Evolutionary conservation across 2,329 filamentous ascomycete species (phyloP), one percentile per base, ranked within the genome.

Genomic region (Colletotrichum agaves): DNA sequence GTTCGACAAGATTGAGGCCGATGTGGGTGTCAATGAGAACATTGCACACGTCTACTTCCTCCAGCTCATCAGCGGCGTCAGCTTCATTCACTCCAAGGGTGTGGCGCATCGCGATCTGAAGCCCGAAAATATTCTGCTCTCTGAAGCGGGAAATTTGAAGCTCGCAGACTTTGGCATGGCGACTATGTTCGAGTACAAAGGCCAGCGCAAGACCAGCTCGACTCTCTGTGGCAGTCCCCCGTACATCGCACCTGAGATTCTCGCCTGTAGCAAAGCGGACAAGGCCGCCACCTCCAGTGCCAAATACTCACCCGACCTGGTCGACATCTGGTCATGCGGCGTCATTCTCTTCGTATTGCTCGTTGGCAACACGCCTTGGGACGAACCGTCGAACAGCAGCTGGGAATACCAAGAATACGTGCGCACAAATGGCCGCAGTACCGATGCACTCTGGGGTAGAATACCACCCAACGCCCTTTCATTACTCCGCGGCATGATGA

Each of bases 1-100:
- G 7, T 99, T 99, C 78, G 96, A 99, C 88, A 99, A 99, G 84
- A 98, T 99, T 73, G 97, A 99, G 81, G 94, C 96, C 17, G 96
- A 99, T 78, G 93, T 95, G 49, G 96, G 96, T 53, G 93, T 98
- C n/a, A 88, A 91, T 6, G 90, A 97, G 78, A 93, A 98, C 77
- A 93, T 99, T 76, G 95, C 96, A 37, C 97, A 99, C 77, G 89
- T 98, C 69, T 99, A 98, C 82, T 99, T 99, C 78, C 87, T 91
- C 3, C 96, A 99, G 81, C 87, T 99, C 69, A 87, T 98, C 73
- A 90, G 90, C 76, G 96, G 95, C 8, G 92, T 98, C 70, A 91
- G 91, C 75, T 99, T 94, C 81, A 97, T 98, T 87, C 96, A 99
- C 80, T 93, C 92, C 37, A 98, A 96, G 78, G 96, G 96, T 19